A percentile compares a stretch with the other conserved stretches of the same genome.
Conservation (phyloP, 176 grass and related monocot genomes). For the Luzula sylvatica region DNA sequence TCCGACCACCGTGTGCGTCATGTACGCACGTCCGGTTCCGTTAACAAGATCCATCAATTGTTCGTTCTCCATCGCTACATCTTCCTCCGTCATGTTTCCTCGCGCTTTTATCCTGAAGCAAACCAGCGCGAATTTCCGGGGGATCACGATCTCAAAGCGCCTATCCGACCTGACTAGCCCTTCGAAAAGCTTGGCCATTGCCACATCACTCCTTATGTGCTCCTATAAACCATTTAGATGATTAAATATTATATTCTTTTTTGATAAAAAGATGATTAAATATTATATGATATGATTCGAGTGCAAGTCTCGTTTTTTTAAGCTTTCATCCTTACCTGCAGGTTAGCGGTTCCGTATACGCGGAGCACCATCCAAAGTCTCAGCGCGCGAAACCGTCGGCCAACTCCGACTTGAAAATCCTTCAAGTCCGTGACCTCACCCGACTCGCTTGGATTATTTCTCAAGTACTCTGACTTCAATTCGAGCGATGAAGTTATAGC, state of each 20-base stretch:
- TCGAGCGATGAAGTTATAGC: conserved; percentile 22
- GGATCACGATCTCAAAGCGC: conserved; percentile 27
- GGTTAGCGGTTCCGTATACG: conserved; percentile 25
- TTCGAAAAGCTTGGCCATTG: conserved; percentile 42
- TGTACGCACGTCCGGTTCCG: conserved; percentile 18
- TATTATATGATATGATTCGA: too few relatives aligned
- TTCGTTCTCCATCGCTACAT: conserved; percentile 11
- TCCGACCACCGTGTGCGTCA: conserved; percentile 20
- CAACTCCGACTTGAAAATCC: conserved; percentile 46
- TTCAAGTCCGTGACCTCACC: conserved; percentile 34
- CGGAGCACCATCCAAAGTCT: conserved; percentile 54
- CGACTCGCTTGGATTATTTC: conserved; percentile 44
- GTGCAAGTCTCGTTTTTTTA: too few relatives aligned
- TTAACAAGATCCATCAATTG: conserved; percentile 33
- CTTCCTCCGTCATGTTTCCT: background rate
- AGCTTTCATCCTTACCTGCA: background rate
- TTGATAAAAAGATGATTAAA: too few relatives aligned
- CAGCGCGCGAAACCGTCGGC: conserved; percentile 34
- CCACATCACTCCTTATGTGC: conserved; percentile 55
- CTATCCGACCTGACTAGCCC: conserved; percentile 21
- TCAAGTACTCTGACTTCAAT: conserved; percentile 46
- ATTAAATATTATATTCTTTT: background rate
- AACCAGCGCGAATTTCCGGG: conserved; percentile 21
- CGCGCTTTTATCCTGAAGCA: conserved; percentile 34
- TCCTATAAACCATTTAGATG: background rate